Conservation (phyloP, 2,329 filamentous ascomycete species). For the Lasiodiplodia sp. region DNA sequence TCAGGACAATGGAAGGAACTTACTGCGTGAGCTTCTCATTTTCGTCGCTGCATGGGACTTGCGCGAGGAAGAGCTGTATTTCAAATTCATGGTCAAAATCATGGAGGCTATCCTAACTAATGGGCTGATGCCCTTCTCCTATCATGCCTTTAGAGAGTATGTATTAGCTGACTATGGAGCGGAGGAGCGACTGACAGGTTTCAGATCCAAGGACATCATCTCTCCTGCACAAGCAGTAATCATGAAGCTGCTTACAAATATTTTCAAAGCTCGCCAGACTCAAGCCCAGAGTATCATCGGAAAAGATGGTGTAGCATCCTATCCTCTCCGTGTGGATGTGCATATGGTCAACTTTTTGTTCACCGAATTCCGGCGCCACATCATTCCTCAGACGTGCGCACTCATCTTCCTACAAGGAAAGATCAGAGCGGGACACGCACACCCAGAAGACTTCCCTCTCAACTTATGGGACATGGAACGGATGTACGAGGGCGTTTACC, state of each 20-base stretch:
- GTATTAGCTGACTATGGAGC: not conserved
- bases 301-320: slow-evolving; percentile 34
- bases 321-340: slow-evolving; percentile 59
- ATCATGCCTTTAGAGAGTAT: slow-evolving; percentile 83
- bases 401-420: slow-evolving; percentile 92
- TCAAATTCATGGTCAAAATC: slow-evolving; percentile 95
- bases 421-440: slow-evolving; percentile 76
- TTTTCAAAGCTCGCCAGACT: slow-evolving; percentile 72
- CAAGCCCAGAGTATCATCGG: slow-evolving; percentile 39
- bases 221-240: slow-evolving; percentile 94
- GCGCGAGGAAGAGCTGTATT: slow-evolving; percentile 90
- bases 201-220: slow-evolving; percentile 85
- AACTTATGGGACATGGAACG: slow-evolving; percentile 98
- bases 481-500: slow-evolving; percentile 91
- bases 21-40: slow-evolving; percentile 88
- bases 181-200: slow-evolving; percentile 23
- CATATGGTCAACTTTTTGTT: slow-evolving; percentile 87
- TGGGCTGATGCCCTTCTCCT: slow-evolving; percentile 88
- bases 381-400: slow-evolving; percentile 93
- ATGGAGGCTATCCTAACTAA: slow-evolving; percentile 92
- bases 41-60: slow-evolving; percentile 98
- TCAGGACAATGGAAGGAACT: slow-evolving; percentile 86
- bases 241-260: slow-evolving; percentile 87
- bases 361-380: slow-evolving; percentile 87
- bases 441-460: slow-evolving; percentile 87